Evolutionary conservation across 805 yeast species (phyloP).

Genomic region (Starmerella apicola): DNA sequence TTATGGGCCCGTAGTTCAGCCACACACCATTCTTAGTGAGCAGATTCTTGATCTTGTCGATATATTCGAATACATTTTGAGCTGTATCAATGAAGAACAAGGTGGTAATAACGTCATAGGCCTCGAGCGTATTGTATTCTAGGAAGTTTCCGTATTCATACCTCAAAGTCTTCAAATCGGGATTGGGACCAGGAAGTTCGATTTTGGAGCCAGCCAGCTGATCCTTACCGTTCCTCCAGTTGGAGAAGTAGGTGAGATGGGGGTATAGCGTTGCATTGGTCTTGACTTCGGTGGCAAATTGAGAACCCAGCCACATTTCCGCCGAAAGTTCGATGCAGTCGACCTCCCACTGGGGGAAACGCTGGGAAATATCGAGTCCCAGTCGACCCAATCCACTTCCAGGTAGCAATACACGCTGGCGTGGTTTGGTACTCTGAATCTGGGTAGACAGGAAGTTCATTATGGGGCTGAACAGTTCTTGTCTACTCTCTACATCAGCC

Average conservation of each 20-base stretch:
- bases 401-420: slow-evolving; percentile 48
- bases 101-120: slow-evolving; percentile 32
- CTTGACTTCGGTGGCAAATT: slow-evolving; percentile 21
- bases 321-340: slow-evolving; percentile 68
- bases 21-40: slow-evolving; percentile 47
- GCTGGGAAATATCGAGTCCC: slow-evolving; percentile 44
- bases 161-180: slow-evolving; percentile 1
- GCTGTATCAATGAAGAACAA: slow-evolving; percentile 89
- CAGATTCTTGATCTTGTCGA: slow-evolving; percentile 47
- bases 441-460: slow-evolving; percentile 30
- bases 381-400: slow-evolving; percentile 81
- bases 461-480: slow-evolving; percentile 45
- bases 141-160: slow-evolving; percentile 49
- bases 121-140: slow-evolving; percentile 31
- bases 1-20: slow-evolving; percentile 87
- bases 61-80: slow-evolving; percentile 64
- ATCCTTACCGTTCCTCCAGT: slow-evolving; percentile 37
- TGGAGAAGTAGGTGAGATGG: slow-evolving; percentile 52
- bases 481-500: slow-evolving; percentile 36
- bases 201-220: slow-evolving; percentile 34
- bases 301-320: slow-evolving; percentile 47
- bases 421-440: slow-evolving; percentile 8
- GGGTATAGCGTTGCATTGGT: too few relatives aligned
- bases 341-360: slow-evolving; percentile 27
- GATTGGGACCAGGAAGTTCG: neutral